Conservation (phyloP, 2,329 filamentous ascomycete species). For the Monosporascus sp. region DNA sequence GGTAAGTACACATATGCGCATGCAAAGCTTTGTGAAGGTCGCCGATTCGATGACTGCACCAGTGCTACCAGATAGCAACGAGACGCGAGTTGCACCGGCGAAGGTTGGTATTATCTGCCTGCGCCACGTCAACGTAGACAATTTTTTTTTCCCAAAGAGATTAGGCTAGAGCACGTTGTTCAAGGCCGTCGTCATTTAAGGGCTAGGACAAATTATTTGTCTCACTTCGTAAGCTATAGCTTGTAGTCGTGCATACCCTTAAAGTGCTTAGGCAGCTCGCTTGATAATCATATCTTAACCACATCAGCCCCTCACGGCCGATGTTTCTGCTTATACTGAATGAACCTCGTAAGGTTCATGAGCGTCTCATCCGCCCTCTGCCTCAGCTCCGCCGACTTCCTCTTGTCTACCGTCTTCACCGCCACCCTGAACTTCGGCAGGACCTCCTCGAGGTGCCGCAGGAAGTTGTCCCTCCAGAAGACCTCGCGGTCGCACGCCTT, state of each 20-base stretch:
- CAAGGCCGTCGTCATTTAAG: neutral
- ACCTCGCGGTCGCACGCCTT: constrained; percentile 54
- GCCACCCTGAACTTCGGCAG: constrained; percentile 49
- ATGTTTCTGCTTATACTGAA: constrained; percentile 60
- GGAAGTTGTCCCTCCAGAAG: constrained; percentile 58
- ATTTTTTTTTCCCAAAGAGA: too few relatives aligned
- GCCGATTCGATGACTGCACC: neutral
- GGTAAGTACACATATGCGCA: neutral
- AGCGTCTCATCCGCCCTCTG: constrained; percentile 54
- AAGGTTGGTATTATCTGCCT: too few relatives aligned
- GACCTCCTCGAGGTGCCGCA: constrained; percentile 51
- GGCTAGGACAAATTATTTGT: neutral
- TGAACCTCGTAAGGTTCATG: constrained; percentile 56
- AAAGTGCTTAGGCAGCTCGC: neutral
- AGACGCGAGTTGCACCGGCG: too few relatives aligned
- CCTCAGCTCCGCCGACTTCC: constrained; percentile 50
- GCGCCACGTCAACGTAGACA: too few relatives aligned
- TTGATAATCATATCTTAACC: neutral
- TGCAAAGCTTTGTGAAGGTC: neutral
- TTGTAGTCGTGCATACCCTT: constrained; percentile 6
- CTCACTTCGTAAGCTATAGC: neutral
- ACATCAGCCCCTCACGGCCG: constrained; percentile 24
- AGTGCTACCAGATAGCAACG: too few relatives aligned
- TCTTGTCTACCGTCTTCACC: constrained; percentile 58
- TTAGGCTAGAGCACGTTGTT: neutral